Percentiles rank a stretch among this genome's conserved stretches.
phyloP scores from a whole-genome alignment of 108 stramenopile genomes.

The Asterionellopsis glacialis region DNA sequence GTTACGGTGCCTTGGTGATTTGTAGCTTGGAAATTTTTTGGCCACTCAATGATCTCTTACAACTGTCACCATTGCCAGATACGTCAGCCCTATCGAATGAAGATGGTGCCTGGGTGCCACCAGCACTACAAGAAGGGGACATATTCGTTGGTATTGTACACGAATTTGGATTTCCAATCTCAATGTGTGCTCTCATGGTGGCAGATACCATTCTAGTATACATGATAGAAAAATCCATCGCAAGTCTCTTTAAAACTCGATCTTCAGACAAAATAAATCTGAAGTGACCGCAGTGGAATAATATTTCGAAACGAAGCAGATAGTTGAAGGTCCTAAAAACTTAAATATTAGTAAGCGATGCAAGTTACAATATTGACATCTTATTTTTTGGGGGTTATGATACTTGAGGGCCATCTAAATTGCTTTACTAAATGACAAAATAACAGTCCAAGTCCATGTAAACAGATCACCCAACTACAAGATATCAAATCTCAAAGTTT shows the following conservation, averaged over 20 bases:
- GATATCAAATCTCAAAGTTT: no score
- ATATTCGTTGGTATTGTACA: constrained; percentile 17
- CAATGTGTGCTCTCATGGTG: constrained; percentile 54
- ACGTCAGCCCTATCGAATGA: constrained; percentile 4
- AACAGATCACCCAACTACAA: no score
- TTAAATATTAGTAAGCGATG: no score
- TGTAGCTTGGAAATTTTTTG: constrained; percentile 73
- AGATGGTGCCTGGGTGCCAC: constrained; percentile 1
- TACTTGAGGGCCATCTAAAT: no score
- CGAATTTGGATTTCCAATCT: constrained; percentile 39
- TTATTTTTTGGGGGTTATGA: no score
- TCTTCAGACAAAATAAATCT: neutral
- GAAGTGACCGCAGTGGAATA: no score
- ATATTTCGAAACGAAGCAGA: no score
- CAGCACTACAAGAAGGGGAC: constrained; percentile 5
- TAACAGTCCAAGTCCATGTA: no score
- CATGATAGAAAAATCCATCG: constrained; percentile 25
- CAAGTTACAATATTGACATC: no score
- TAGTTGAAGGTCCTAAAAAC: no score
- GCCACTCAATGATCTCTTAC: constrained; percentile 77
- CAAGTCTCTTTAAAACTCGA: neutral
- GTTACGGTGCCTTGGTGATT: constrained; percentile 51
- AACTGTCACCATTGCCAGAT: constrained; percentile 64
- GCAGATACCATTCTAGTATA: constrained; percentile 50
- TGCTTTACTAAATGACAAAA: no score